Base-by-base conservation (phyloP, 2,329 filamentous ascomycete species). In the Calonectria pseudoturangicola region DNA sequence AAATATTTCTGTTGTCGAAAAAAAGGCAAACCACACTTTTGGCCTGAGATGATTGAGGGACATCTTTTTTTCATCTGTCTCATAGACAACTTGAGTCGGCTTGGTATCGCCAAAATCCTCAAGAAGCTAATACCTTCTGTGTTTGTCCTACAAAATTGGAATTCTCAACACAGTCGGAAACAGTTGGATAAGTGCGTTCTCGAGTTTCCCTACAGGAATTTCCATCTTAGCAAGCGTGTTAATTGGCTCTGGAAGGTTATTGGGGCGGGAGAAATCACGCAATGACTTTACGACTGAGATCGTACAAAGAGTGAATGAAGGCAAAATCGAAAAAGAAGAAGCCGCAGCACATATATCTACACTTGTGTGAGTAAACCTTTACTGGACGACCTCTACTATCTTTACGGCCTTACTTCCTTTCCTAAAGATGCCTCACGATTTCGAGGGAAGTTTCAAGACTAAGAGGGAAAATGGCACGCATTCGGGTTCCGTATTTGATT, bases 311-410 rank as follows among this genome's bases (percentile, higher is more conserved):
- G 50, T 56, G 7, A 16, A 36, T 1, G 8, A 56, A 36, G 50
- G 50, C 5, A 18, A 13, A 6, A 36, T 56, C 30, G 50, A 56
- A 7, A 56, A 56, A 36, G 50, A 56, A 21, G 28, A 56, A 15
- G 50, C 50, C 4, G 50, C 50, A 36, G 50, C 50, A 4, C 50
- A 56, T 56, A 28, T 36, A 10, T 56, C 50, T 36, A 56, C 50
- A 2, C 28, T 36, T 5, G 50, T 56, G 50, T 56, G 10, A 56
- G 50, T 56, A 2, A 12, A 36, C 18, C 8, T 1, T 36, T 10
- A 3, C 30, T 30, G 3, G 12, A 30, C 6, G 13, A 51, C 18
- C 13, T 51, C 12, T 50, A 3, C 6, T 51, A 28, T 4, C 1
- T 15, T 30, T 36, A 33, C 4, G 30, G 30, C 30, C 28, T 5